Base-by-base conservation (phyloP, 257 asterid species). In the Gardenia jasminoides region DNA sequence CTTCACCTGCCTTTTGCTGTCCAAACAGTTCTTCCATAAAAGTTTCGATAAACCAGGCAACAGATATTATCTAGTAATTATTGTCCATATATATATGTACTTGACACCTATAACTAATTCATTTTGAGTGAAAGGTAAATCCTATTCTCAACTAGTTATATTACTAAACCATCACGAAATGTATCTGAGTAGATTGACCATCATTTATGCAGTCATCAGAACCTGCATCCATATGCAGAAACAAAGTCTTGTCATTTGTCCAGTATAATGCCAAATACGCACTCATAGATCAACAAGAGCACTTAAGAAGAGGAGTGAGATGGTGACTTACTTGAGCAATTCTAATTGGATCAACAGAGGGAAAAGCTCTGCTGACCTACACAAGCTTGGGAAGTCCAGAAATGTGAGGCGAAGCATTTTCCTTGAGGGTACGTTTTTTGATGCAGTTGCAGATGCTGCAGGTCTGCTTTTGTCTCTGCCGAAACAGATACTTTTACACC, bases 301-400 rank as follows among this genome's bases (percentile, higher is more conserved):
- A n/a, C n/a, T n/a, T 36, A 50, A 50, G n/a, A n/a, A n/a, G 61
- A 19, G 61, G n/a, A 17, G 17, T 19, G 61, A 19, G n/a, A 54
- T 24, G 10, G 62, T 48, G 12, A 71, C 62, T 13, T n/a, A 71
- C 76, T 41, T 50, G 62, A 10, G 24, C 76, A 71, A 44, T 71
- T 13, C 12, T 44, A 46, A 62, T 71, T 46, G 15, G 3, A 71
- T 46, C 61, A 13, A 71, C n/a, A 16, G 76, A 62, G 12, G 76
- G 62, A 26, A 71, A 46, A 6, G 11, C 4, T 1, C 22, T 47
- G 11, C 13, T 10, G 43, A 71, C n/a, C 13, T 71, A 62, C 76
- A 47, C 76, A 71, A 39, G 7, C 17, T 71, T 50, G 20, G 76
- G 76, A 71, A 71, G 76, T 1, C 24, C 36, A 48, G 76, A 24